A percentile compares a stretch with the other conserved stretches of the same genome.
These are phyloP conservation scores for Zygosaccharomyces sapae DNA, from an alignment of 1,139 yeast species.

Conservation along the genomic window DNA sequence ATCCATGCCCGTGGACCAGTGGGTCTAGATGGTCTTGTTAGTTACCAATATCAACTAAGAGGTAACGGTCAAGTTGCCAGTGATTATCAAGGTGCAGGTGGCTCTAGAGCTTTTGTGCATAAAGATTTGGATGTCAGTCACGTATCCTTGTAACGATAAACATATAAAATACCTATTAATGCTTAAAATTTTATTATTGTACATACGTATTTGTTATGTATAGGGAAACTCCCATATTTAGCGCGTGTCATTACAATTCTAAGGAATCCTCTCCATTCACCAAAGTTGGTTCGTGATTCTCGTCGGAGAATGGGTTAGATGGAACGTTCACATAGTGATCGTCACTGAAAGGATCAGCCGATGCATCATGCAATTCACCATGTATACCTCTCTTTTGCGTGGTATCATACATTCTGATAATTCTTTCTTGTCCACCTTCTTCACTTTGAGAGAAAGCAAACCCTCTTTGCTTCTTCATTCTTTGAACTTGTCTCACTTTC, in stretches of 20 bases:
- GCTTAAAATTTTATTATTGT: neutral
- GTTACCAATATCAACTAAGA: slow-evolving; percentile 87
- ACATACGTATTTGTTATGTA: neutral
- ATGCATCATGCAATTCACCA: slow-evolving; percentile 48
- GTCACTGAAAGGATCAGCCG: slow-evolving; percentile 33
- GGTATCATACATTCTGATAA: slow-evolving; percentile 92
- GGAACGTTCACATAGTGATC: slow-evolving; percentile 13
- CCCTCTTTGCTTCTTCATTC: slow-evolving; percentile 97
- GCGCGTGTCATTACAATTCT: slow-evolving; percentile 4
- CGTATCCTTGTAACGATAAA: slow-evolving; percentile 19
- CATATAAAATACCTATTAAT: neutral
- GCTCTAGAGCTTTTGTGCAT: slow-evolving; percentile 73
- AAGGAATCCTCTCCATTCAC: slow-evolving; percentile 6
- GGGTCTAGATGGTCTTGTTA: slow-evolving; percentile 92
- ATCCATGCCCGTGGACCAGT: slow-evolving; percentile 99
- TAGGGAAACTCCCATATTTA: slow-evolving; percentile 1
- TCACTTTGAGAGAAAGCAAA: slow-evolving; percentile 97
- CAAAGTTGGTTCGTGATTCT: slow-evolving; percentile 6
- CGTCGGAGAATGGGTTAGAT: slow-evolving; percentile 14
- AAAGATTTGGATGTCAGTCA: slow-evolving; percentile 47
- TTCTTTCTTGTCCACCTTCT: slow-evolving; percentile 84
- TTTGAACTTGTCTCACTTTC: slow-evolving; percentile 94
- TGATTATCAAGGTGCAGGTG: slow-evolving; percentile 92
- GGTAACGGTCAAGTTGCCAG: slow-evolving; percentile 92
- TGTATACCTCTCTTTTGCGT: slow-evolving; percentile 56